phyloP scores from a whole-genome alignment of 495 filamentous ascomycete species.

The Pyrenula massariospora region DNA sequence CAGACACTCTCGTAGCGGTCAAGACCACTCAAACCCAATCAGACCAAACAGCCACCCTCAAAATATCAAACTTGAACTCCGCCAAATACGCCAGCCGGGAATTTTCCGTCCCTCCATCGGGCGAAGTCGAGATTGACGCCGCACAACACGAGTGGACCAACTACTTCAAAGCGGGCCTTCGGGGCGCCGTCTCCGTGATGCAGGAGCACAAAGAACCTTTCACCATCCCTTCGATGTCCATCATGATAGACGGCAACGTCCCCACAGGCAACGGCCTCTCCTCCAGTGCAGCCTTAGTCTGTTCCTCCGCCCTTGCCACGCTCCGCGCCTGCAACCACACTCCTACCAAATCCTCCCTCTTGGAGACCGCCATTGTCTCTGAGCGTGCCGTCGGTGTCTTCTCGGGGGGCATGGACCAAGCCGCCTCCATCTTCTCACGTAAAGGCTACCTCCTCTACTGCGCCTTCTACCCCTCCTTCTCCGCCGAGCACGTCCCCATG shows the following conservation, averaged over 20 bases:
- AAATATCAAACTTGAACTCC: constrained; percentile 67
- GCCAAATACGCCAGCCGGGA: constrained; percentile 64
- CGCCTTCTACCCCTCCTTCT: constrained; percentile 72
- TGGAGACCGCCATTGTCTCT: constrained; percentile 84
- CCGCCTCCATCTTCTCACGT: constrained; percentile 87
- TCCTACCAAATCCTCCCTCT: constrained; percentile 79
- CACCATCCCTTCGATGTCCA: constrained; percentile 60
- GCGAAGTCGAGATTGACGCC: constrained; percentile 69
- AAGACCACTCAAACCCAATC: constrained; percentile 37
- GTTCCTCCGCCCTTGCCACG: constrained; percentile 76
- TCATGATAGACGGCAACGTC: constrained; percentile 84
- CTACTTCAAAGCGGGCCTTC: constrained; percentile 89
- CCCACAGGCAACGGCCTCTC: constrained; percentile 85
- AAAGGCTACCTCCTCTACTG: constrained; percentile 81
- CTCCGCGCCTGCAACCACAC: constrained; percentile 76
- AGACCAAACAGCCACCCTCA: constrained; percentile 31
- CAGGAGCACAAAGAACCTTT: constrained; percentile 45
- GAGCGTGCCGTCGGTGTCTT: constrained; percentile 94
- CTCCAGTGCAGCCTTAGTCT: constrained; percentile 90
- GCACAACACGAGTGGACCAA: constrained; percentile 90
- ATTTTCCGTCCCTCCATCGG: constrained; percentile 57
- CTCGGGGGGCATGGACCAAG: constrained; percentile 98
- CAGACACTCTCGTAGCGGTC: constrained; percentile 83
- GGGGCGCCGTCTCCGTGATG: constrained; percentile 70
- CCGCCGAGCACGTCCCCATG: constrained; percentile 68